phyloP scores from a whole-genome alignment of 176 grass and related monocot genomes.

The Paspalum notatum region DNA sequence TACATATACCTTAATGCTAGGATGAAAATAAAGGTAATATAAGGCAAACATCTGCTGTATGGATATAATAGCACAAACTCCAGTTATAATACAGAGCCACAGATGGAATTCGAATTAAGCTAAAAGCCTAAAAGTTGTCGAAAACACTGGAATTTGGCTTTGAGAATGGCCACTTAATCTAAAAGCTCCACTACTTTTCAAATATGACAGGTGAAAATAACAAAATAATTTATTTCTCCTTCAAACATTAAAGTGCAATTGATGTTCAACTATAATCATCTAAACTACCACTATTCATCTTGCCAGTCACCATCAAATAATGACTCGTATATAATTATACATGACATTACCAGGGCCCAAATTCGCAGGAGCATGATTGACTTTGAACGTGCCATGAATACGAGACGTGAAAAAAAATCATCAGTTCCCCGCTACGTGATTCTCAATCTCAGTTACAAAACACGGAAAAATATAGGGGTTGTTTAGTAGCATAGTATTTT shows the following conservation, averaged over 20 bases:
- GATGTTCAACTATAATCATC: slow-evolving; percentile 14
- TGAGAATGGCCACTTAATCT: not conserved
- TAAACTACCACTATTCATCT: slow-evolving; percentile 1
- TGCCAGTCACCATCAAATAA: not conserved
- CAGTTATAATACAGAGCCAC: not conserved
- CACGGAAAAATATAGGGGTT: too few species aligned
- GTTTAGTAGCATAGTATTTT: too few species aligned
- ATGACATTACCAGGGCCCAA: too few species aligned
- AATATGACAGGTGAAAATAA: not conserved
- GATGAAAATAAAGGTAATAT: not conserved
- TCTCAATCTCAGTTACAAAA: too few species aligned
- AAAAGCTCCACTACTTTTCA: not conserved
- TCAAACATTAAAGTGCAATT: not conserved
- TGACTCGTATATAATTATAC: too few species aligned
- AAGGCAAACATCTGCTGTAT: not conserved
- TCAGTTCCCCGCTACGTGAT: too few species aligned
- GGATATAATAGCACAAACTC: not conserved
- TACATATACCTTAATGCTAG: not conserved
- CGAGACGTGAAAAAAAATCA: too few species aligned
- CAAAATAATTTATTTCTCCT: slow-evolving; percentile 9
- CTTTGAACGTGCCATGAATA: too few species aligned
- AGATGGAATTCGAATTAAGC: not conserved
- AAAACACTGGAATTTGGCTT: not conserved
- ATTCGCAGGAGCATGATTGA: too few species aligned
- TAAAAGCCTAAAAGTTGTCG: not conserved